Percentiles rank a stretch among this genome's conserved stretches.
phyloP scores from a whole-genome alignment of 176 grass and related monocot genomes.

The Oryza officinalis region DNA sequence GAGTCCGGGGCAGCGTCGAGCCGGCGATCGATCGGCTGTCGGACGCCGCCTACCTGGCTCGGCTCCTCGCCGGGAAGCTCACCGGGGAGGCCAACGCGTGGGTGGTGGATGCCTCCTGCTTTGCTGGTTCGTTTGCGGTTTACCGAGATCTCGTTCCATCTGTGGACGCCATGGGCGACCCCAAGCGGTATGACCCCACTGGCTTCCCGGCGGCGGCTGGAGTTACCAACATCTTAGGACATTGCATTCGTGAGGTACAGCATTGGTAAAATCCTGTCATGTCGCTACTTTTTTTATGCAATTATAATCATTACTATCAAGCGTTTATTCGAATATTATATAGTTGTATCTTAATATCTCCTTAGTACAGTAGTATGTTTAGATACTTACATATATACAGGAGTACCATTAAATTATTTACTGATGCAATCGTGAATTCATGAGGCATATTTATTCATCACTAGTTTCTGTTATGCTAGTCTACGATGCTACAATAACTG shows the following conservation, averaged over 20 bases:
- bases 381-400: background rate
- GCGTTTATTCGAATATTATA: background rate
- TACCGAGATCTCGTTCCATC: conserved; percentile 68
- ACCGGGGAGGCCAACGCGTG: conserved; percentile 59
- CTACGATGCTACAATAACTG: background rate
- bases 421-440: background rate
- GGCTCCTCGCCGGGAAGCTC: conserved; percentile 57
- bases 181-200: conserved; percentile 63
- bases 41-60: conserved; percentile 51
- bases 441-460: background rate
- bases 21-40: conserved; percentile 72
- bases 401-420: background rate
- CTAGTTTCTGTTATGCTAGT: background rate
- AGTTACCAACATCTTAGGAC: conserved; percentile 49
- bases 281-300: background rate
- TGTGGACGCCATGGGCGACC: conserved; percentile 57
- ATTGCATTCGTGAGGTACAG: conserved; percentile 61
- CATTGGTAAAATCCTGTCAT: background rate
- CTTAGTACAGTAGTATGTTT: background rate
- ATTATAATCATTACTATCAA: background rate
- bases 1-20: conserved; percentile 53
- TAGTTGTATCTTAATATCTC: background rate
- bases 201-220: conserved; percentile 66
- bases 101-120: conserved; percentile 77
- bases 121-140: conserved; percentile 61